Base-by-base conservation (phyloP, 257 asterid species). In the Nyctanthes arbortristis region DNA sequence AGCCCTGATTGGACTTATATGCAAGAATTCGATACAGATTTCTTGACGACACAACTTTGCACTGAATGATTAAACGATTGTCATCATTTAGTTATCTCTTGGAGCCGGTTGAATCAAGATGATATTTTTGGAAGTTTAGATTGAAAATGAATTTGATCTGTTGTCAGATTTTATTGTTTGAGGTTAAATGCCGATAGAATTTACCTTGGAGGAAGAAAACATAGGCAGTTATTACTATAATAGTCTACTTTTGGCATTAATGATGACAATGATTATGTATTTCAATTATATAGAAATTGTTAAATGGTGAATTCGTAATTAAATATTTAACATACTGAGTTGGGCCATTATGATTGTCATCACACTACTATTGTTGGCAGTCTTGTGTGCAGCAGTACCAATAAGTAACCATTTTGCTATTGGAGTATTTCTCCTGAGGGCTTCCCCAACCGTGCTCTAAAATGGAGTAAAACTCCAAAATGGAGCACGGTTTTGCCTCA, bases 121-220 rank as follows among this genome's bases (percentile, higher is more conserved):
- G 32, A 25, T 37, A 33, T 33, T 54, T 69, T 4, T 47, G 39
- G 25, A 54, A 14, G 27, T 54, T 67, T 24, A 52, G 24, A 31
- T 52, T 49, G 6, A 30, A 61, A 20, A 12, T 60, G 43, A 18
- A 25, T 65, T 18, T 59, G 45, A 31, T 35, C 61, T 10, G 22
- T 45, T 24, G 30, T 49, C 30, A 16, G 39, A 49, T 49, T 18
- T 49, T 59, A 34, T 47, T 59, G 64, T 59, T 73, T 60, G 69
- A 47, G 68, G 49, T 55, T 55, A 49, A 31, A 37, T 74, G 47
- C 30, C 18, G 59, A 37, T 58, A 20, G 37, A 5, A 28, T 49
- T 49, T 49, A 20, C 13, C 28, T 8, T 47, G 5, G 7, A 47
- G 1, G 54, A 61, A 33, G 49, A 34, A 61, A 20, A 2, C 5